Percentiles rank a stretch among this genome's conserved stretches.
Evolutionary conservation across 805 yeast genomes (phyloP).

Genomic region (Candida hispaniensis): DNA sequence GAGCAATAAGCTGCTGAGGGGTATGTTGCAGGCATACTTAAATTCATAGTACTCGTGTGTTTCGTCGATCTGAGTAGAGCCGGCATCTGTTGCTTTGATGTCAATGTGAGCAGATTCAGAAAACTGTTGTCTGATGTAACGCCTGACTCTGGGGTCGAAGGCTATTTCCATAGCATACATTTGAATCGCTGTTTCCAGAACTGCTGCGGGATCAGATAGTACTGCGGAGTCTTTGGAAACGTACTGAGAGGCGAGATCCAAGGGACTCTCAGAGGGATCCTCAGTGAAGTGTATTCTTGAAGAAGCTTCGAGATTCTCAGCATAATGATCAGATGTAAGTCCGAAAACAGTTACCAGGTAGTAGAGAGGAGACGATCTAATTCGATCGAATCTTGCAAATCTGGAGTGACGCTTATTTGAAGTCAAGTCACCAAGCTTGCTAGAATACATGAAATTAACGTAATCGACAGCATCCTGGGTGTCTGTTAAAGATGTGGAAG

Average conservation of each 20-base stretch:
- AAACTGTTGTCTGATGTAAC: conserved; percentile 49
- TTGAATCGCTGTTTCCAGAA: conserved; percentile 61
- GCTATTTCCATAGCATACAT: conserved; percentile 69
- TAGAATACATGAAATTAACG: conserved; percentile 60
- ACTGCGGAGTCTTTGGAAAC: conserved; percentile 20
- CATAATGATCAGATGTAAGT: conserved; percentile 66
- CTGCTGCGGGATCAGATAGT: conserved; percentile 31
- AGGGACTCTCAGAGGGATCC: conserved; percentile 54
- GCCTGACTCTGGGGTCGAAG: conserved; percentile 71
- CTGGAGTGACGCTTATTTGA: conserved; percentile 31
- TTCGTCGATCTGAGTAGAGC: conserved; percentile 62
- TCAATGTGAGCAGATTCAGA: conserved; percentile 53
- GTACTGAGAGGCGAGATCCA: conserved; percentile 40
- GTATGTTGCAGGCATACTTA: conserved; percentile 78
- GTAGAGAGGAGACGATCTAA: conserved; percentile 53
- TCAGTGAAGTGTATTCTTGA: conserved; percentile 60
- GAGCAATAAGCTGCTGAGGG: conserved; percentile 59
- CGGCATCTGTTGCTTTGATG: conserved; percentile 74
- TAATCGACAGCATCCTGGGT: conserved; percentile 82
- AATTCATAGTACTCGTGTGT: conserved; percentile 78
- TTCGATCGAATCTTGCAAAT: conserved; percentile 33
- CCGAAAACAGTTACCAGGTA: conserved; percentile 63
- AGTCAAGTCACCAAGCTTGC: conserved; percentile 39
- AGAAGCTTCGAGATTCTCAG: conserved; percentile 65
- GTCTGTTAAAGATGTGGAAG: conserved; percentile 58